Evolutionary conservation across 768 basidiomycete species (phyloP).

Genomic region (Tubosaeta brunneosetosa): DNA sequence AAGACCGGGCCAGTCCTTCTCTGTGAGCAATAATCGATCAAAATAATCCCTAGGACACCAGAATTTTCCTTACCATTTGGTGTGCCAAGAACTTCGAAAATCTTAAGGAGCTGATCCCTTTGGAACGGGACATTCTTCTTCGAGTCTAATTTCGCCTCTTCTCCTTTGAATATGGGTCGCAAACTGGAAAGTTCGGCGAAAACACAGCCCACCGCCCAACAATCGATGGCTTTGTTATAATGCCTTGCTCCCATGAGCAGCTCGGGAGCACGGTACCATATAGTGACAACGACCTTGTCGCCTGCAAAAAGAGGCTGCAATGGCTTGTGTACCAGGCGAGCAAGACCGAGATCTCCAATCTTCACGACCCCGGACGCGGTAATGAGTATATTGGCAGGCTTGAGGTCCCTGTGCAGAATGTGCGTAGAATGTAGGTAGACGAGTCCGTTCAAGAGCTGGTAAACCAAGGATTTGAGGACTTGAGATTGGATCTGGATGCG

Average conservation of each 20-base stretch:
- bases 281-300: conserved; percentile 98
- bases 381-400: conserved; percentile 98
- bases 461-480: conserved; percentile 89
- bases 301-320: conserved; percentile 88
- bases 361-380: conserved; percentile 86
- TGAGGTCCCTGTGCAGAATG: conserved; percentile 95
- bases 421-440: conserved; percentile 93
- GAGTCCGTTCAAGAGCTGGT: conserved; percentile 92
- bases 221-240: conserved; percentile 94
- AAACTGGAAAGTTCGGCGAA: conserved; percentile 92
- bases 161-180: conserved; percentile 97
- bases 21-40: conserved; percentile 36
- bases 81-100: conserved; percentile 92
- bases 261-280: conserved; percentile 99
- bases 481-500: conserved; percentile 68
- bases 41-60: background rate
- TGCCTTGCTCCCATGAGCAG: conserved; percentile 94
- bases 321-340: conserved; percentile 85
- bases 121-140: conserved; percentile 99
- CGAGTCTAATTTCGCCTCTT: conserved; percentile 94
- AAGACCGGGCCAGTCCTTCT: conserved; percentile 83
- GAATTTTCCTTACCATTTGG: conserved; percentile 55
- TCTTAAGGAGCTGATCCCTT: conserved; percentile 88
- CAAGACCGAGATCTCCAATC: conserved; percentile 97
- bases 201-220: conserved; percentile 98